Evolutionary conservation across 192 early-diverging fungal species (phyloP).

Genomic region (Radiomyces spectabilis): DNA sequence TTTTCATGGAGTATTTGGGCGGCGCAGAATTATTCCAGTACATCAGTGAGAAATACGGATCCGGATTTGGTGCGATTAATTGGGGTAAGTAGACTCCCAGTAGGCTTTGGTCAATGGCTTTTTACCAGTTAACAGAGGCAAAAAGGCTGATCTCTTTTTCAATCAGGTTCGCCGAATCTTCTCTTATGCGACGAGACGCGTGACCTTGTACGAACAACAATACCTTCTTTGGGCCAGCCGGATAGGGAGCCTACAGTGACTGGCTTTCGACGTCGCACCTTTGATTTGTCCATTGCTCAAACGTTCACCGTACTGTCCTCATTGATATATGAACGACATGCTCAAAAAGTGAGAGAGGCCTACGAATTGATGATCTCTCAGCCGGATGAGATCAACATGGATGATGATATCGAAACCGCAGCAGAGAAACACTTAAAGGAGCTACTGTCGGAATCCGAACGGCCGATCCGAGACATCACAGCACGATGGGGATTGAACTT

Average conservation of each 20-base stretch:
- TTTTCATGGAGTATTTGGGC: constrained; percentile 24
- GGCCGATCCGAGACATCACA: constrained; percentile 20
- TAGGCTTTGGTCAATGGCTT: neutral
- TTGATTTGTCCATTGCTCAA: constrained; percentile 34
- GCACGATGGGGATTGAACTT: constrained; percentile 24
- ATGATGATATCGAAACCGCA: neutral
- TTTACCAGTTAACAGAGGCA: neutral
- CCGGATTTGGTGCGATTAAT: constrained; percentile 27
- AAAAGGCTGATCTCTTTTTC: neutral
- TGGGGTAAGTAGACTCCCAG: constrained; percentile 22
- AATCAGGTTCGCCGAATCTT: constrained; percentile 13
- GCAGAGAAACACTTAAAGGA: constrained; percentile 2
- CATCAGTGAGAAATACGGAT: constrained; percentile 16
- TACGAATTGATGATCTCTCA: neutral
- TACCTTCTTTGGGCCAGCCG: constrained; percentile 10
- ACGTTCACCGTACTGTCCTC: constrained; percentile 35
- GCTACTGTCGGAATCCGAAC: constrained; percentile 26
- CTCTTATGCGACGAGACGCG: constrained; percentile 5
- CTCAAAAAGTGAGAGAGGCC: constrained; percentile 31
- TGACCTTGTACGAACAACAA: constrained; percentile 6
- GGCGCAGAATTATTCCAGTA: constrained; percentile 7
- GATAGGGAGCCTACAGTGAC: neutral
- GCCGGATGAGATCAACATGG: neutral
- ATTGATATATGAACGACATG: constrained; percentile 39
- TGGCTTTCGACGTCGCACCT: neutral